Evolutionary conservation across 2,329 filamentous ascomycete genomes (phyloP).

Genomic region (Ophiocordyceps polyrhachis-furcata): DNA sequence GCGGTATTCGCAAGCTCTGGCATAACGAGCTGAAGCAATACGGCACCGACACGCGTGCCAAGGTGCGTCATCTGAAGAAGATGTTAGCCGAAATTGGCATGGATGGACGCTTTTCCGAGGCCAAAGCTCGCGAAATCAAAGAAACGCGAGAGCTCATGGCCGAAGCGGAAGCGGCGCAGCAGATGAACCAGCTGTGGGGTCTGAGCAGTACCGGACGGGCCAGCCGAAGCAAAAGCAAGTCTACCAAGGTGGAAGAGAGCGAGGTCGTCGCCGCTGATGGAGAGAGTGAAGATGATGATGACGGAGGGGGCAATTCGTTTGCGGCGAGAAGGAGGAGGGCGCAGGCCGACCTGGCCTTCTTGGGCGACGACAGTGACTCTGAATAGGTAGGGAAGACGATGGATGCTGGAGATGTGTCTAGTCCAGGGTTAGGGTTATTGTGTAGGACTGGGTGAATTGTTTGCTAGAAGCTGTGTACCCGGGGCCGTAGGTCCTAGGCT

Average conservation of each 20-base stretch:
- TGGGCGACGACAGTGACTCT: slow-evolving; percentile 50
- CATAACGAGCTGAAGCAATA: slow-evolving; percentile 62
- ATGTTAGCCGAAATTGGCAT: slow-evolving; percentile 75
- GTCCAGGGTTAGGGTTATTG: neutral
- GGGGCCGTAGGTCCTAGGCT: too few species aligned
- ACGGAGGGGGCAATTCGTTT: slow-evolving; percentile 14
- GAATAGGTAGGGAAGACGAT: slow-evolving; percentile 18
- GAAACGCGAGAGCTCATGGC: slow-evolving; percentile 68
- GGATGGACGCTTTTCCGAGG: slow-evolving; percentile 70
- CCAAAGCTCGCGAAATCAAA: slow-evolving; percentile 72
- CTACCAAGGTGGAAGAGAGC: slow-evolving; percentile 12
- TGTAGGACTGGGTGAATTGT: neutral
- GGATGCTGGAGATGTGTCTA: neutral
- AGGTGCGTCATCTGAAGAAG: slow-evolving; percentile 61
- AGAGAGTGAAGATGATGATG: slow-evolving; percentile 12
- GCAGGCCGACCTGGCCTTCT: slow-evolving; percentile 40
- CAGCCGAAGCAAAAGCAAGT: slow-evolving; percentile 18
- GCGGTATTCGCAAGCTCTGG: slow-evolving; percentile 87
- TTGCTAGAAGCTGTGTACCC: neutral
- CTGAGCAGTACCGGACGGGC: slow-evolving; percentile 20
- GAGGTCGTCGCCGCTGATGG: slow-evolving; percentile 11
- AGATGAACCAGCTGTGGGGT: slow-evolving; percentile 69
- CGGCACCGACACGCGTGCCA: slow-evolving; percentile 51
- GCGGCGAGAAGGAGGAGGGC: slow-evolving; percentile 28
- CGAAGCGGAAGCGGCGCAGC: slow-evolving; percentile 68